These are phyloP conservation scores for Alternaria angustiovoidea DNA, from an alignment of 2,329 filamentous ascomycete genomes.

Conservation along the genomic window DNA sequence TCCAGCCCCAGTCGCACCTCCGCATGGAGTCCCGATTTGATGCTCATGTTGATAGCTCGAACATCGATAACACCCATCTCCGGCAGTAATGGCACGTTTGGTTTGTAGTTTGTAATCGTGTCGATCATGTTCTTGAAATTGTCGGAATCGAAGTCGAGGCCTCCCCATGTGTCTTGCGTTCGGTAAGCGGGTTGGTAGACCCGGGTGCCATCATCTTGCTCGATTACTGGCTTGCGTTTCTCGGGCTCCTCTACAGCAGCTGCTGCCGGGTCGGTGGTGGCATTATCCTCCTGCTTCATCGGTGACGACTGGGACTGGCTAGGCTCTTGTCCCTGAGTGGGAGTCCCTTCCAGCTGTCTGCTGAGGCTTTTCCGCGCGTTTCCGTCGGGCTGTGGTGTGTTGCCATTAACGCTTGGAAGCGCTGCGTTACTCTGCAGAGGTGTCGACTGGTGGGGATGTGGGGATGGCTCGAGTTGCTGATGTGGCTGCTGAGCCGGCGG, in stretches of 20 bases:
- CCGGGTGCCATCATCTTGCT: slow-evolving; percentile 38
- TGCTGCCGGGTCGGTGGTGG: slow-evolving; percentile 27
- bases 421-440: slow-evolving; percentile 58
- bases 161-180: slow-evolving; percentile 40
- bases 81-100: slow-evolving; percentile 74
- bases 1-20: slow-evolving; percentile 93
- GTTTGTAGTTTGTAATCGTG: slow-evolving; percentile 71
- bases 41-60: slow-evolving; percentile 83
- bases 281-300: slow-evolving; percentile 36
- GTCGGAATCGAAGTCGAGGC: slow-evolving; percentile 54
- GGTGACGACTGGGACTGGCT: slow-evolving; percentile 40
- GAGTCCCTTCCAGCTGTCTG: slow-evolving; percentile 49
- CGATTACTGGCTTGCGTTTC: slow-evolving; percentile 36
- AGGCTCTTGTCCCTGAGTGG: slow-evolving; percentile 39
- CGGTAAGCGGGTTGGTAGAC: slow-evolving; percentile 43
- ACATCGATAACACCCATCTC: slow-evolving; percentile 92
- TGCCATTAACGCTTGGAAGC: slow-evolving; percentile 56
- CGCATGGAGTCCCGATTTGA: slow-evolving; percentile 87
- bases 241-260: slow-evolving; percentile 24
- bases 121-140: slow-evolving; percentile 78
- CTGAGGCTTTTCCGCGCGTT: slow-evolving; percentile 49
- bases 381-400: slow-evolving; percentile 55
- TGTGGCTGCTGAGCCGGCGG: slow-evolving; percentile 52
- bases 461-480: slow-evolving; percentile 24
- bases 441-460: slow-evolving; percentile 47